Percentiles rank a stretch among this genome's conserved stretches.
Conservation (phyloP, 164 flowering plant species). For the Tetracentron sinense region DNA sequence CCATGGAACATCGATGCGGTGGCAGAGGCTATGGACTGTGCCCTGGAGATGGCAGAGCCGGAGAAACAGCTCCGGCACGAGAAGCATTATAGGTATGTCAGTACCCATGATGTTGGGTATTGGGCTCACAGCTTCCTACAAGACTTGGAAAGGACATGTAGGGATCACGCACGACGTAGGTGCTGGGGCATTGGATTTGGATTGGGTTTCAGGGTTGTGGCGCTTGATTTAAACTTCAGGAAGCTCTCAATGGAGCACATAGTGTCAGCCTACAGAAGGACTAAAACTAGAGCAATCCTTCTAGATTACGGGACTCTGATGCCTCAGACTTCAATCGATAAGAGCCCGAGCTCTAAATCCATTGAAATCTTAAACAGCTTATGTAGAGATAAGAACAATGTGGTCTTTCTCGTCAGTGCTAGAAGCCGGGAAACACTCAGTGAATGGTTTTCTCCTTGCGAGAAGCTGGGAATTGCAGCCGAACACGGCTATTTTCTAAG, state of each 20-base stretch:
- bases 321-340: constrained; percentile 63
- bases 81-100: constrained; percentile 69
- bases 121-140: constrained; percentile 72
- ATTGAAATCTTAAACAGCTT: constrained; percentile 50
- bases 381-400: constrained; percentile 54
- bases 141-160: constrained; percentile 64
- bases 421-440: constrained; percentile 38
- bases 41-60: constrained; percentile 48
- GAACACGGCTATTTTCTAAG: constrained; percentile 75
- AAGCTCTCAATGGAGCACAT: constrained; percentile 69
- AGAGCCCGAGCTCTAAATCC: constrained; percentile 47
- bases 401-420: constrained; percentile 70
- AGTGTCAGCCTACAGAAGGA: constrained; percentile 64
- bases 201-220: constrained; percentile 61
- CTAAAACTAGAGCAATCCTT: constrained; percentile 53
- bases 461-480: constrained; percentile 61
- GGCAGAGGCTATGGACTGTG: constrained; percentile 71
- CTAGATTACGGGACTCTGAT: constrained; percentile 76
- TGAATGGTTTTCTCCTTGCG: constrained; percentile 69
- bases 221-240: constrained; percentile 63
- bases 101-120: constrained; percentile 71
- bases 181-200: constrained; percentile 82
- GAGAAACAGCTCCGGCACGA: constrained; percentile 73
- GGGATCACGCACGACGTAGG: constrained; percentile 46
- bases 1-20: constrained; percentile 78